phyloP scores from a whole-genome alignment of 1,284 basidiomycete genomes.

The Pascua sp. region DNA sequence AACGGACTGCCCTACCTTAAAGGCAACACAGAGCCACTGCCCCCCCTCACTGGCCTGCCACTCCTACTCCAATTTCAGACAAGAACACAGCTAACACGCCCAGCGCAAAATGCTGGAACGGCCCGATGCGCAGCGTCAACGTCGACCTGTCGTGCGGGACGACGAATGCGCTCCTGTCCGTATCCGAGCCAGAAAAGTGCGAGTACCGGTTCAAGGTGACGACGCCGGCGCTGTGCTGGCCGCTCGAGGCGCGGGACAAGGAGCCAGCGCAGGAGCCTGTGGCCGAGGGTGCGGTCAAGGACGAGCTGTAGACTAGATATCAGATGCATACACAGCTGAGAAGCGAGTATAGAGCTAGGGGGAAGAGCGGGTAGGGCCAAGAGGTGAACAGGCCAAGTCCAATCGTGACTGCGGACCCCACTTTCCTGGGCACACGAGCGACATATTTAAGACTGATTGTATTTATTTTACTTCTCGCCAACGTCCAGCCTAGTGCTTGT shows the following conservation, averaged over 20 bases:
- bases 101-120: constrained; percentile 89
- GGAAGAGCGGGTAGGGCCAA: constrained; percentile 56
- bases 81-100: background rate
- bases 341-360: no score
- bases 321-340: background rate
- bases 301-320: constrained; percentile 30
- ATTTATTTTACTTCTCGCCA: no score
- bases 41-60: no score
- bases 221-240: constrained; percentile 83
- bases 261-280: background rate
- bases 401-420: no score
- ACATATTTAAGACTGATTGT: no score
- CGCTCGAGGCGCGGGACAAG: constrained; percentile 37
- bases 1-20: no score
- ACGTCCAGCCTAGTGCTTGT: no score
- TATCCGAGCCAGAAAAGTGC: constrained; percentile 94
- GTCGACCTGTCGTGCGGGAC: constrained; percentile 79
- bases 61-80: no score
- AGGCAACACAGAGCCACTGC: no score
- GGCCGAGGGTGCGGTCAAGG: constrained; percentile 21
- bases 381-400: no score
- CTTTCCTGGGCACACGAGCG: no score
- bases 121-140: constrained; percentile 67
- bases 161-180: constrained; percentile 74
- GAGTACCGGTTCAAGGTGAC: constrained; percentile 87